These are phyloP conservation scores for Colletotrichum filicis DNA, from an alignment of 2,329 filamentous ascomycete genomes.

Conservation along the genomic window DNA sequence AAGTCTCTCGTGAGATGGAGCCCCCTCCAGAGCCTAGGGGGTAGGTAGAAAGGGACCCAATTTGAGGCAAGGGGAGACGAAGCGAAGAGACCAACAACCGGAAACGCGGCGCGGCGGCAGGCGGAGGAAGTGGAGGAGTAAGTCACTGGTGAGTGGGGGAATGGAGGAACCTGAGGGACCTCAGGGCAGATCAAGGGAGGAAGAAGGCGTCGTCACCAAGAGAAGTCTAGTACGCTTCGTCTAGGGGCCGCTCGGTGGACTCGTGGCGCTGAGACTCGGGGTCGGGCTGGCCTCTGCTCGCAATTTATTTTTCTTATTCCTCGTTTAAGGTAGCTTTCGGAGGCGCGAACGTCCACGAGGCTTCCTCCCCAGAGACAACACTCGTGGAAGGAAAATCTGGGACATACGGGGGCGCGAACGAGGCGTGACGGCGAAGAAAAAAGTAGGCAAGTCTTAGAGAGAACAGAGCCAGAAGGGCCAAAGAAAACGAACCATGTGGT, in stretches of 20 bases:
- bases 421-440: neutral
- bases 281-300: slow-evolving; percentile 3
- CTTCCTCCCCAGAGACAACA: slow-evolving; percentile 10
- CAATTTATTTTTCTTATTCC: slow-evolving; percentile 5
- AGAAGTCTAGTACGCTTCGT: slow-evolving; percentile 17
- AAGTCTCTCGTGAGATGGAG: neutral
- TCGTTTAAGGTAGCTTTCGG: neutral
- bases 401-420: neutral
- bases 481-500: neutral
- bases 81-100: neutral
- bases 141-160: neutral
- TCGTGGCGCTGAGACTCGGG: slow-evolving; percentile 30
- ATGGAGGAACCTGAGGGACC: neutral
- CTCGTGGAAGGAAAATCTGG: neutral
- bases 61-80: neutral
- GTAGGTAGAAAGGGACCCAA: neutral
- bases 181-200: slow-evolving; percentile 28
- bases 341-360: slow-evolving; percentile 28
- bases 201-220: slow-evolving; percentile 30
- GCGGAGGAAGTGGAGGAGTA: neutral
- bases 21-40: neutral
- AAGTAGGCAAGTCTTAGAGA: neutral
- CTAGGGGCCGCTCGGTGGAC: slow-evolving; percentile 19
- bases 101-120: neutral
- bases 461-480: neutral